Conservation (phyloP, 1,284 basidiomycete genomes). For the Naganishia cerealis region DNA sequence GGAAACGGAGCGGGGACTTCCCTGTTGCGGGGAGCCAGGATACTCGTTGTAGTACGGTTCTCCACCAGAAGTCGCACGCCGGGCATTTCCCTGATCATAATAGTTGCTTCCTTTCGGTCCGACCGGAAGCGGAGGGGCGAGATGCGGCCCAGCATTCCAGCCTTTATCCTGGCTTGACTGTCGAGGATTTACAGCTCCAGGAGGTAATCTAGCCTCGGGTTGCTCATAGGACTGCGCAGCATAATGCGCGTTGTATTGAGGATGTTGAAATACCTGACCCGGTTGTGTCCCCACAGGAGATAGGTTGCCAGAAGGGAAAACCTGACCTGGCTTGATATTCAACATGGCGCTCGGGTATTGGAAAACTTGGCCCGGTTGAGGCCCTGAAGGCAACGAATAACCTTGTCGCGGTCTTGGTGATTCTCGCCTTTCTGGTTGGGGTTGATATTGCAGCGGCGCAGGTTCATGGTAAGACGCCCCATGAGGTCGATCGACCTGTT, state of each 20-base stretch:
- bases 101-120: not conserved
- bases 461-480: conserved; percentile 19
- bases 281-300: conserved; percentile 32
- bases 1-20: conserved; percentile 18
- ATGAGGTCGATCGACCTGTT: not conserved
- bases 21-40: not conserved
- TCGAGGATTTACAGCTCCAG: conserved; percentile 41
- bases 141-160: conserved; percentile 7
- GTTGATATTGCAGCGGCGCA: conserved; percentile 34
- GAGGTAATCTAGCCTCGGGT: conserved; percentile 35
- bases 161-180: conserved; percentile 23
- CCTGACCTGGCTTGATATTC: conserved; percentile 42
- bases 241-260: conserved; percentile 36
- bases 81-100: conserved; percentile 20
- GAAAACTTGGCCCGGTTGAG: conserved; percentile 54
- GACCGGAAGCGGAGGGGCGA: not conserved
- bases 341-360: conserved; percentile 44
- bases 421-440: conserved; percentile 28
- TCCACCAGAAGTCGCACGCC: conserved; percentile 12
- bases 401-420: conserved; percentile 26
- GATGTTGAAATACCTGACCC: conserved; percentile 47
- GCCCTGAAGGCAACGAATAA: conserved; percentile 34
- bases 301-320: conserved; percentile 37
- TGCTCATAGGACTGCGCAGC: conserved; percentile 21
- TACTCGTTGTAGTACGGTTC: conserved; percentile 23